Percentiles rank a stretch among this genome's conserved stretches.
Conservation (phyloP, 352 stramenopile species). For the Pythium inflatum region DNA sequence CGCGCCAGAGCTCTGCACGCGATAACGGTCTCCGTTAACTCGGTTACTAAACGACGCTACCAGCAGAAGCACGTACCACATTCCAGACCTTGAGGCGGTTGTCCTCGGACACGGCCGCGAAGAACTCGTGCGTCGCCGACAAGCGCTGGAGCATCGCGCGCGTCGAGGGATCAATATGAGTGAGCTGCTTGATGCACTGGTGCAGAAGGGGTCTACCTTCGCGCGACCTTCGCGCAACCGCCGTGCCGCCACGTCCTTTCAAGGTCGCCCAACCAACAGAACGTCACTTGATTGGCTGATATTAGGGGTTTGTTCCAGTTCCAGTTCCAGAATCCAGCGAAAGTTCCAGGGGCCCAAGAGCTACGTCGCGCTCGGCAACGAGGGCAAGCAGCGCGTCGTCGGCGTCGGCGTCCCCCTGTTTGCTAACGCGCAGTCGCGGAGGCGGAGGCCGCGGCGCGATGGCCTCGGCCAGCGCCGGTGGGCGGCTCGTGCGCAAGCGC, state of each 20-base stretch:
- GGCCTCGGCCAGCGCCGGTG: neutral
- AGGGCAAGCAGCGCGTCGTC: conserved; percentile 34
- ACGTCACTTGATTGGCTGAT: no score
- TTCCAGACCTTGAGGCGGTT: conserved; percentile 85
- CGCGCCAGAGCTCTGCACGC: conserved; percentile 53
- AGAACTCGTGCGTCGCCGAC: conserved; percentile 72
- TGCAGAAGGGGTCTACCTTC: conserved; percentile 50
- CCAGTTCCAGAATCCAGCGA: conserved; percentile 9
- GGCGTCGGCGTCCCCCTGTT: neutral
- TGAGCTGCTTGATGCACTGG: conserved; percentile 69
- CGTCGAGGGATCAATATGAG: no score
- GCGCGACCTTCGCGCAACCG: conserved; percentile 42
- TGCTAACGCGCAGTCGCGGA: conserved; percentile 14
- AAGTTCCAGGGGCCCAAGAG: conserved; percentile 20
- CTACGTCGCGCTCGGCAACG: conserved; percentile 20
- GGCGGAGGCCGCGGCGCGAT: conserved; percentile 12
- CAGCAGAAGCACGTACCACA: conserved; percentile 69
- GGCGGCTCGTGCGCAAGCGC: neutral
- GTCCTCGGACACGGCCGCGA: conserved; percentile 81
- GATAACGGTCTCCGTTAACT: no score
- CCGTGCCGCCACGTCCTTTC: conserved; percentile 9
- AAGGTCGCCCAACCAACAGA: conserved; percentile 3
- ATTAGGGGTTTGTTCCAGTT: no score
- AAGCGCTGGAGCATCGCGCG: no score
- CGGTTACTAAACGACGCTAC: no score